A percentile compares a stretch with the other conserved stretches of the same genome.
Evolutionary conservation across 352 stramenopile genomes (phyloP).

Genomic region (Phytophthora citricola): DNA sequence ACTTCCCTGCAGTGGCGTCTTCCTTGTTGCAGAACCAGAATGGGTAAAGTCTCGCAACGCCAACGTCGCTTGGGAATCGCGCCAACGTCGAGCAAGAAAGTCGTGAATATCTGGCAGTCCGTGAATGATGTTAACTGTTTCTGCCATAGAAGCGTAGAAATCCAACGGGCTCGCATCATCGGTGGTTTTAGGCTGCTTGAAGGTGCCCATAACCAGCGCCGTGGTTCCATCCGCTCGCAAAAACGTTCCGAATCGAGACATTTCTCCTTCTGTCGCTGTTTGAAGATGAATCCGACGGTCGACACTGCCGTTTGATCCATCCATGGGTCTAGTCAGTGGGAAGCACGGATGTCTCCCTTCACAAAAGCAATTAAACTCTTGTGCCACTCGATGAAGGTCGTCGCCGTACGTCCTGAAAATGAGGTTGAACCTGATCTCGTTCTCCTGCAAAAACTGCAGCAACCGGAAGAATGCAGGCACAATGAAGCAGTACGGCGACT

Average conservation of each 20-base stretch:
- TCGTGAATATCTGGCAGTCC: constrained; percentile 58
- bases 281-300: constrained; percentile 66
- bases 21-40: constrained; percentile 71
- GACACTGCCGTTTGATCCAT: constrained; percentile 54
- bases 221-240: constrained; percentile 55
- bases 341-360: constrained; percentile 71
- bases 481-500: constrained; percentile 66
- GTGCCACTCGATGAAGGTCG: constrained; percentile 67
- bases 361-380: constrained; percentile 86
- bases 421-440: constrained; percentile 65
- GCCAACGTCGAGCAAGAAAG: constrained; percentile 60
- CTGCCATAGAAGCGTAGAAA: constrained; percentile 44
- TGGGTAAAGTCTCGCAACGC: constrained; percentile 80
- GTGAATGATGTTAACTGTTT: constrained; percentile 33
- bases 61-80: constrained; percentile 57
- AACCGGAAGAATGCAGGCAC: constrained; percentile 73
- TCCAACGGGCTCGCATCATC: constrained; percentile 29
- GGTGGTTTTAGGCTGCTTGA: constrained; percentile 55
- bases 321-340: constrained; percentile 51
- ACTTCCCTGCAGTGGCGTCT: constrained; percentile 58
- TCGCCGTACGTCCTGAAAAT: constrained; percentile 83
- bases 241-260: constrained; percentile 70
- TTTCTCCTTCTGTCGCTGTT: constrained; percentile 2
- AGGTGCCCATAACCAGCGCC: constrained; percentile 75
- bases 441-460: constrained; percentile 54